Evolutionary conservation across 2,329 filamentous ascomycete genomes (phyloP), one percentile per base, ranked within the genome.

Genomic region (Talaromyces sp.): DNA sequence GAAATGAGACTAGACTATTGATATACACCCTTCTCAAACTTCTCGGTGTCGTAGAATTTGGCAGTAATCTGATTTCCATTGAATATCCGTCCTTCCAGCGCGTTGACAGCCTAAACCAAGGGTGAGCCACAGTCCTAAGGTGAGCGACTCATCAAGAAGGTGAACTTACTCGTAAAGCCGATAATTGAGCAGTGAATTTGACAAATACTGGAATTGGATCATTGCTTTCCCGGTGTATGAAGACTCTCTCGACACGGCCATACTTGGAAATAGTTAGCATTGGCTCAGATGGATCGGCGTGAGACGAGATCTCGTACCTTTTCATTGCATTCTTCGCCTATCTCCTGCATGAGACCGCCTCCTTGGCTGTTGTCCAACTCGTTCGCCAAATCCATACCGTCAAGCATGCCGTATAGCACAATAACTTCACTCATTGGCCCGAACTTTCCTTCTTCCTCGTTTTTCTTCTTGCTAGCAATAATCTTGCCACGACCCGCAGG

Each of bases 261-360:
- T 96, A 96, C 87, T 92, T 69, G 33, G 64, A 19, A 54, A 31
- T 11, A 22, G n/a, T 33, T 22, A 52, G 35, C 27, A 31, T 14
- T 58, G 47, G 13, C 24, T 50, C 47, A 14, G 22, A 8, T 50
- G 11, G 4, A 14, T 11, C 2, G 47, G 16, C 24, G 9, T 6
- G 47, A 31, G 13, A 31, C 22, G 47, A 9, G 13, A 27, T 50
- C 16, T 27, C 24, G 13, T 73, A 89, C 86, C 84, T 93, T 93
- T 69, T 92, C 87, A 59, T 89, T 89, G 77, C 96, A 97, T 74
- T 96, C 92, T 73, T 97, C 92, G 7, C 95, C 95, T 77, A 99
- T 97, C 76, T 97, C 93, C 79, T 98, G 94, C 70, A 94, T 89
- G 60, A 99, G 80, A 14, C 85, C 84, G 13, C 82, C 83, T 62